Base-by-base conservation (phyloP, 257 asterid genomes). In the Avicennia marina region DNA sequence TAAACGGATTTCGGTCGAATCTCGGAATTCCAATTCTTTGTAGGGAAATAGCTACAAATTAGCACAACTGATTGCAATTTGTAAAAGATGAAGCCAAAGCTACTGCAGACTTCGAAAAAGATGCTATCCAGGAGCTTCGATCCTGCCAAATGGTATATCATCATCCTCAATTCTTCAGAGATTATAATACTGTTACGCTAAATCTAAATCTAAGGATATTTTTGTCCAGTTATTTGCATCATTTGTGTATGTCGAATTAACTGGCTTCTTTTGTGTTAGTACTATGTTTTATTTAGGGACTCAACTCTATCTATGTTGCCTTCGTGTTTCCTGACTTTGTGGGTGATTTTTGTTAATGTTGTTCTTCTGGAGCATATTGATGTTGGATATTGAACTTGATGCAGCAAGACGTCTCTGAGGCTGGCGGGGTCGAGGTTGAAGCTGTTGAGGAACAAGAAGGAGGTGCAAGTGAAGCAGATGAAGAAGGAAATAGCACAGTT, bases 401-500 rank as follows among this genome's bases (percentile, higher is more conserved):
- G 84, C 94, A 90, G 96, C 66, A 90, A 87, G 67, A 87, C 78
- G 46, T 69, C 96, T 33, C 65, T 90, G 74, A 84, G 76, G 77
- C 64, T 87, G 59, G 94, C 89, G 11, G 67, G 68, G 11, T 79
- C 98, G 11, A 78, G 98, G 73, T 44, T 87, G 70, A 90, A 90
- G 75, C 72, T 90, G 2, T 55, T 90, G 85, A 80, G 71, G 81
- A 90, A 90, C 76, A 87, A 78, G 81, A 90, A 90, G 56, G 91
- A 90, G 50, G 80, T 67, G 50, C 96, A 85, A 58, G 64, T 87
- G 51, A 87, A 79, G 58, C 95, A 84, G 76, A 86, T 86, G 90
- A 82, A 68, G 75, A 75, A 72, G 67, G 98, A 90, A 76, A 69
- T 85, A 8, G 87, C 94, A 3, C 83, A 81, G 75, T 62, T 90